Evolutionary conservation across 495 filamentous ascomycete genomes (phyloP).

Genomic region (Neurospora sublineolata): DNA sequence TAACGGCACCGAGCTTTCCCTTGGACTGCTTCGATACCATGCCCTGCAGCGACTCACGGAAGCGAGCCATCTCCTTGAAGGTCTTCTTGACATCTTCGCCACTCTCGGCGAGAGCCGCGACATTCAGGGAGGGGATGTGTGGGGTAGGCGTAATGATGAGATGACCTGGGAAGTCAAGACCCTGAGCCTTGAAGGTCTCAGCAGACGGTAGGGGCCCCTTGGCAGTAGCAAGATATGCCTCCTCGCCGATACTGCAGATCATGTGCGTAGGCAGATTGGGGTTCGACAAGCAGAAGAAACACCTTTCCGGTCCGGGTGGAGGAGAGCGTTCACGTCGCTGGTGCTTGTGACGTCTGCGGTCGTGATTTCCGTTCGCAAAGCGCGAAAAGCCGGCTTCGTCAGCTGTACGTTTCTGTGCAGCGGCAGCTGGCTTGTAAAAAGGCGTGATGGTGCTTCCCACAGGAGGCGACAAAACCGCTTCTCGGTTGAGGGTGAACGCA

Average conservation of each 20-base stretch:
- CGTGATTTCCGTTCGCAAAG: constrained; percentile 51
- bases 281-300: constrained; percentile 92
- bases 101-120: constrained; percentile 39
- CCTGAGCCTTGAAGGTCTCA: constrained; percentile 45
- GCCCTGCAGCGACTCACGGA: constrained; percentile 56
- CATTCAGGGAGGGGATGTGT: constrained; percentile 45
- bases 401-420: constrained; percentile 47
- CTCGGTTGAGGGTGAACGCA: constrained; percentile 68
- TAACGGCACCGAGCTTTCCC: constrained; percentile 62
- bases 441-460: constrained; percentile 60
- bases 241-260: constrained; percentile 72
- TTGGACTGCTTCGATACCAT: constrained; percentile 49
- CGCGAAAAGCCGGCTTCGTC: constrained; percentile 49
- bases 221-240: constrained; percentile 78
- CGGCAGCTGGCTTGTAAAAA: constrained; percentile 25
- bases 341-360: constrained; percentile 46
- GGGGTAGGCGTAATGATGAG: constrained; percentile 82
- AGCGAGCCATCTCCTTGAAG: constrained; percentile 68
- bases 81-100: constrained; percentile 39
- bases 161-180: constrained; percentile 69
- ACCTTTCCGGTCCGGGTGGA: constrained; percentile 63
- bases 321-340: constrained; percentile 32
- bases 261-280: constrained; percentile 73
- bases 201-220: constrained; percentile 74
- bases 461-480: constrained; percentile 46